Evolutionary conservation across 495 filamentous ascomycete genomes (phyloP).

Genomic region (Penicillium roqueforti): DNA sequence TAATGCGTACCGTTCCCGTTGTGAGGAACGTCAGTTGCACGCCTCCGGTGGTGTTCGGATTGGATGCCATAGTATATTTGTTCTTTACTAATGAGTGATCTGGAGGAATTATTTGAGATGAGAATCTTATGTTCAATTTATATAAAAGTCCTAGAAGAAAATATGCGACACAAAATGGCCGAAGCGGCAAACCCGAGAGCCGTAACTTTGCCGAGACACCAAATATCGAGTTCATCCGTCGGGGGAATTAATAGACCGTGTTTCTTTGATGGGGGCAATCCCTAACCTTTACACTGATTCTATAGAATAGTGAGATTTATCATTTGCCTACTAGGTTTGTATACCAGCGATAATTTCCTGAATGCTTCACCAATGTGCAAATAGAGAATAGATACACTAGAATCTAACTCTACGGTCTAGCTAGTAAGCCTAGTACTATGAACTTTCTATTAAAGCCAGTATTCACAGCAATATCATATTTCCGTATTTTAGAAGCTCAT

Average conservation of each 20-base stretch:
- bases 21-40: slow-evolving; percentile 20
- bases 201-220: background rate
- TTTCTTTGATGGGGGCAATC: no score
- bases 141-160: background rate
- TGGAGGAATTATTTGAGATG: background rate
- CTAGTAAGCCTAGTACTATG: no score
- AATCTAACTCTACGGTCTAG: no score
- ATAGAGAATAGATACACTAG: background rate
- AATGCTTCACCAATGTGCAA: no score
- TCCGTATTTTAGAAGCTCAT: background rate
- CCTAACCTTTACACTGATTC: no score
- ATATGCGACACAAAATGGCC: background rate
- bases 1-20: slow-evolving; percentile 22
- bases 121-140: background rate
- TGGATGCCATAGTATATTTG: background rate
- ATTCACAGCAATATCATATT: background rate
- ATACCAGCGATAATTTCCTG: no score
- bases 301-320: no score
- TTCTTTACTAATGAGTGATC: background rate
- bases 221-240: background rate
- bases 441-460: no score
- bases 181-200: no score
- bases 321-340: no score
- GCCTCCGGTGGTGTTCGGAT: background rate
- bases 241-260: background rate